phyloP scores from a whole-genome alignment of 768 basidiomycete species.

The Macrolepiota fuliginosa region DNA sequence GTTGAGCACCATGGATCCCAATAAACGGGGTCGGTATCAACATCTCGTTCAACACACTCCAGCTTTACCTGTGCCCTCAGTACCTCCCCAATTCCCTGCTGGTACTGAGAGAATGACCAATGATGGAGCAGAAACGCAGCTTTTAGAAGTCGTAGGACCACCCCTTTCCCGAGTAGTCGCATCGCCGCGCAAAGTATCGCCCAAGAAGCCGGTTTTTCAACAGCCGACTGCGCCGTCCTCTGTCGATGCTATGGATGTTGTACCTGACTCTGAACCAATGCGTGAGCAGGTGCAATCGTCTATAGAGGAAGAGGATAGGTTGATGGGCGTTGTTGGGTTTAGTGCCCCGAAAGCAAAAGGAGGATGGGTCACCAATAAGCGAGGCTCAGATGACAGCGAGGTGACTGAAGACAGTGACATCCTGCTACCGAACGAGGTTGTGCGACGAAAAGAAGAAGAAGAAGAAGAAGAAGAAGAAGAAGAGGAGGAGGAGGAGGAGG shows the following conservation, averaged over 20 bases:
- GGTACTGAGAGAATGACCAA: not conserved
- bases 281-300: slow-evolving; percentile 24
- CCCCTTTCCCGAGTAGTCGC: slow-evolving; percentile 11
- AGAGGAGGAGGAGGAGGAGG: not conserved
- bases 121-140: slow-evolving; percentile 24
- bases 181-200: not conserved
- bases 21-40: slow-evolving; percentile 14
- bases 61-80: slow-evolving; percentile 11
- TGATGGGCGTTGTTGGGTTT: slow-evolving; percentile 1
- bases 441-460: slow-evolving; percentile 14
- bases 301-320: not conserved
- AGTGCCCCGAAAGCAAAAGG: not conserved
- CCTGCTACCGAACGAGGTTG: slow-evolving; percentile 1
- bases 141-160: slow-evolving; percentile 14
- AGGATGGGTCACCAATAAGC: not conserved
- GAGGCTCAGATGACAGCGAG: slow-evolving; percentile 1
- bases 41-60: slow-evolving; percentile 7
- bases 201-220: not conserved
- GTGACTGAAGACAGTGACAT: slow-evolving; percentile 4
- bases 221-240: slow-evolving; percentile 7
- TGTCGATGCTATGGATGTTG: slow-evolving; percentile 40
- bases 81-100: slow-evolving; percentile 18
- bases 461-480: slow-evolving; percentile 19
- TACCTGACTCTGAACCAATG: slow-evolving; percentile 65
- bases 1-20: slow-evolving; percentile 13